phyloP scores from a whole-genome alignment of 768 basidiomycete genomes.

The Boletus huronensis region DNA sequence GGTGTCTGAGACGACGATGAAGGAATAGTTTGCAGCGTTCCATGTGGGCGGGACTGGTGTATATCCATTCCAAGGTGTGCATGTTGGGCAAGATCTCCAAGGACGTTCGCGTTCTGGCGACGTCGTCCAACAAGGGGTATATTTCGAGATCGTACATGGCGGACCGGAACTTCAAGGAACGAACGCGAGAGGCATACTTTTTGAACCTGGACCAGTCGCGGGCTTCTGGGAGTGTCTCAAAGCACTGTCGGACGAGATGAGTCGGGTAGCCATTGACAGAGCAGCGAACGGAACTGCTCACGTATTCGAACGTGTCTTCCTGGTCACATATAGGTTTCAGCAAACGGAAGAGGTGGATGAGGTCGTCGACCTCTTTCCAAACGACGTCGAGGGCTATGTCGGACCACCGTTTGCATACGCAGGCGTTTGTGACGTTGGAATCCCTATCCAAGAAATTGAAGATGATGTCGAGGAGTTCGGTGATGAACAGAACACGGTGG shows the following conservation, averaged over 20 bases:
- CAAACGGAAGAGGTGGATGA: conserved; percentile 44
- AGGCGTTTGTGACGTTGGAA: conserved; percentile 44
- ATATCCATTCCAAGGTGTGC: conserved; percentile 48
- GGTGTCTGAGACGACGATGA: conserved; percentile 46
- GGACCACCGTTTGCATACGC: conserved; percentile 59
- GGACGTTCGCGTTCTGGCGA: conserved; percentile 52
- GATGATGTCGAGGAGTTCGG: conserved; percentile 58
- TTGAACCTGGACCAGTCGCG: conserved; percentile 55
- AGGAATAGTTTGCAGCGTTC: conserved; percentile 52
- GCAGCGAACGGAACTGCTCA: background rate
- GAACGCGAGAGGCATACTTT: conserved; percentile 50
- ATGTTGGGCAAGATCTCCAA: conserved; percentile 55
- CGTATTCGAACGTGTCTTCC: conserved; percentile 20
- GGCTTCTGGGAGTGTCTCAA: conserved; percentile 39
- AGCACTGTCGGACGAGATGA: conserved; percentile 32
- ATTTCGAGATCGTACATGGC: conserved; percentile 16
- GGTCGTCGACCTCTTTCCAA: conserved; percentile 52
- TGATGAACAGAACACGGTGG: conserved; percentile 45
- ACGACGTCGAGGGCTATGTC: conserved; percentile 53
- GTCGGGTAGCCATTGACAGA: background rate
- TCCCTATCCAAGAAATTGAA: conserved; percentile 44
- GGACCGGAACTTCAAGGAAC: conserved; percentile 30
- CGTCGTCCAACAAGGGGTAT: conserved; percentile 40
- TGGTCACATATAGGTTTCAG: conserved; percentile 42
- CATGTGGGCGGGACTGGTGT: conserved; percentile 22